These are phyloP conservation scores for Phytophthora constricta DNA, from an alignment of 352 stramenopile genomes.

Conservation along the genomic window DNA sequence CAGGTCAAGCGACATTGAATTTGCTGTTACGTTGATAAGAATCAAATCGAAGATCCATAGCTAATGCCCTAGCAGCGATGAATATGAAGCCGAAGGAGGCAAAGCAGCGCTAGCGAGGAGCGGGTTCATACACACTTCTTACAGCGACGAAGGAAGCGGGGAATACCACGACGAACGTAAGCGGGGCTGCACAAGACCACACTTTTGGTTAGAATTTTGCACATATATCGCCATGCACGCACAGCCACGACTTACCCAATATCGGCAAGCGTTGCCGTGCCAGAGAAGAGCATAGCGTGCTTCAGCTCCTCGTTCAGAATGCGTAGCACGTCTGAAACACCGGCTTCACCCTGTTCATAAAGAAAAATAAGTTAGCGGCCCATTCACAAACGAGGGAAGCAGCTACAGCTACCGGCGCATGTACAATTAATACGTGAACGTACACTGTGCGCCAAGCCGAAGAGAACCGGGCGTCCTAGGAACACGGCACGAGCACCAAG, in stretches of 20 bases:
- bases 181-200: slow-evolving; percentile 20
- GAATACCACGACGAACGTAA: slow-evolving; percentile 41
- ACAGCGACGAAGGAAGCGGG: slow-evolving; percentile 38
- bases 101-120: not conserved
- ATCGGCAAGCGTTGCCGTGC: slow-evolving; percentile 67
- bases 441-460: slow-evolving; percentile 91
- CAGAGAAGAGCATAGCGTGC: slow-evolving; percentile 91
- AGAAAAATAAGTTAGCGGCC: not conserved
- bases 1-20: not conserved
- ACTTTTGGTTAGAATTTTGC: not conserved
- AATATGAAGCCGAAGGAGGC: not conserved
- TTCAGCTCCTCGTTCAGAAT: slow-evolving; percentile 94
- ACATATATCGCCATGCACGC: not conserved
- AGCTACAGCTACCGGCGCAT: no score
- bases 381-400: no score
- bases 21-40: slow-evolving; percentile 7
- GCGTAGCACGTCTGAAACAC: slow-evolving; percentile 87
- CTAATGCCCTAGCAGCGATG: not conserved
- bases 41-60: slow-evolving; percentile 13
- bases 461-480: slow-evolving; percentile 95
- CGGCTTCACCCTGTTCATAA: slow-evolving; percentile 72
- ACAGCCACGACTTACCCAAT: slow-evolving; percentile 57
- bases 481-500: slow-evolving; percentile 95
- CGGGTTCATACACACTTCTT: slow-evolving; percentile 20
- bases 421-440: no score